These are phyloP conservation scores for Calonectria hawksworthii DNA, from an alignment of 2,329 filamentous ascomycete species.

Conservation along the genomic window DNA sequence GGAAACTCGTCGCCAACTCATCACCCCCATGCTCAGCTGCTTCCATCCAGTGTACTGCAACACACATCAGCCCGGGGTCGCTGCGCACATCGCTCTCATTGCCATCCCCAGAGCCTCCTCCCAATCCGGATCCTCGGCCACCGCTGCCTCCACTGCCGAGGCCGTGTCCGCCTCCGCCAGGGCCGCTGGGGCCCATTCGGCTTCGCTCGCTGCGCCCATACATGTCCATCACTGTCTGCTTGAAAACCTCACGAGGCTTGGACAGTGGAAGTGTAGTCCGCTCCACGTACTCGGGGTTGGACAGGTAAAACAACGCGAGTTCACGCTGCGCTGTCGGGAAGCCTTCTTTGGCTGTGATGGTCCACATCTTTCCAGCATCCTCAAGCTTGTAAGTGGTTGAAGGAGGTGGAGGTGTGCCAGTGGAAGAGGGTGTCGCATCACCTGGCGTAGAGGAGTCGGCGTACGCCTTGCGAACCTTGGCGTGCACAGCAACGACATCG, in stretches of 20 bases:
- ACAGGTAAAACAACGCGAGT: constrained; percentile 92
- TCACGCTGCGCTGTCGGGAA: constrained; percentile 88
- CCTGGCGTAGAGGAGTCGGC: constrained; percentile 48
- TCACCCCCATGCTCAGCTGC: constrained; percentile 89
- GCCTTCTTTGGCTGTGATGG: constrained; percentile 94
- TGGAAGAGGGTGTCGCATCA: constrained; percentile 51
- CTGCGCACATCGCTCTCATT: constrained; percentile 70
- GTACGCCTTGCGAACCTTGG: constrained; percentile 69
- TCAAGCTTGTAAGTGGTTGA: constrained; percentile 77
- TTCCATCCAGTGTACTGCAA: constrained; percentile 98
- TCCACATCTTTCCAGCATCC: constrained; percentile 90
- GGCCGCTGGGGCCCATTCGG: constrained; percentile 39
- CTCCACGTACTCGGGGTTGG: constrained; percentile 87
- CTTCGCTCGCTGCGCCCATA: constrained; percentile 61
- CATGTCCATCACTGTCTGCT: constrained; percentile 84
- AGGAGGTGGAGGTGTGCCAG: constrained; percentile 61
- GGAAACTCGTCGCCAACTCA: constrained; percentile 83
- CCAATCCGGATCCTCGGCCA: constrained; percentile 39
- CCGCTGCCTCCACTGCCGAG: constrained; percentile 43
- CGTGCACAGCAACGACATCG: constrained; percentile 71
- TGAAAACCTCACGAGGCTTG: constrained; percentile 90
- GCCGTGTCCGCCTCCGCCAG: constrained; percentile 38
- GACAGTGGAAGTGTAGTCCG: constrained; percentile 87
- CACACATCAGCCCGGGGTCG: constrained; percentile 91
- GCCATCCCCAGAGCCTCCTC: constrained; percentile 39